Evolutionary conservation across 257 asterid genomes (phyloP).

Genomic region (Primulina huaijiensis): DNA sequence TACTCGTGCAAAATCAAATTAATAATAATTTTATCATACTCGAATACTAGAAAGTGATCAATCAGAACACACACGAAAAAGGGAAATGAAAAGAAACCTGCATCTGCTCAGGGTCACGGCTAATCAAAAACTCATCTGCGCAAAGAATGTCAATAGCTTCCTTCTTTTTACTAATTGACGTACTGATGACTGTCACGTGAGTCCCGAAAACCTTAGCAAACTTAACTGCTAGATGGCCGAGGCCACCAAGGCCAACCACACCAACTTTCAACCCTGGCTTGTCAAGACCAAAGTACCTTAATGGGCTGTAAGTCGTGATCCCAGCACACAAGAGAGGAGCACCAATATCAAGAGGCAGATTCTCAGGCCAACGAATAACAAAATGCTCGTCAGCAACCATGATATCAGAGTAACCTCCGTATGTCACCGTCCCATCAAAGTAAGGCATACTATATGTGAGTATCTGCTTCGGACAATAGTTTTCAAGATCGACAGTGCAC

Average conservation of each 20-base stretch:
- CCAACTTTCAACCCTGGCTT: neutral
- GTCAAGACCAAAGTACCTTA: conserved; percentile 1
- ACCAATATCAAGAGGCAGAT: neutral
- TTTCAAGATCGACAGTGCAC: conserved; percentile 18
- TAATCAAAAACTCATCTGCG: neutral
- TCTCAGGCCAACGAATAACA: conserved; percentile 7
- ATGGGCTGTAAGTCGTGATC: neutral
- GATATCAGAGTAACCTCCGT: neutral
- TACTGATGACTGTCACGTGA: conserved; percentile 1
- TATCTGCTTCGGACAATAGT: conserved; percentile 13
- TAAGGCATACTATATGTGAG: conserved; percentile 13
- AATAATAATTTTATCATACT: neutral
- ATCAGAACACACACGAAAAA: neutral
- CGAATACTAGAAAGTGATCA: neutral
- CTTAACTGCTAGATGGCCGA: neutral
- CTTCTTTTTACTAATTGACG: neutral
- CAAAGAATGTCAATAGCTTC: neutral
- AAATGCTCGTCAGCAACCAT: neutral
- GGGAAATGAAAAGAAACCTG: neutral
- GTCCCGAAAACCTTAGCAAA: conserved; percentile 4
- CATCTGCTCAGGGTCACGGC: neutral
- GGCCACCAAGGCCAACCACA: neutral
- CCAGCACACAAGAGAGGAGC: neutral
- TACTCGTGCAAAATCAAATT: neutral
- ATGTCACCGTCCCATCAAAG: neutral